Base-by-base conservation (phyloP, 768 basidiomycete genomes). In the Mycena venus region DNA sequence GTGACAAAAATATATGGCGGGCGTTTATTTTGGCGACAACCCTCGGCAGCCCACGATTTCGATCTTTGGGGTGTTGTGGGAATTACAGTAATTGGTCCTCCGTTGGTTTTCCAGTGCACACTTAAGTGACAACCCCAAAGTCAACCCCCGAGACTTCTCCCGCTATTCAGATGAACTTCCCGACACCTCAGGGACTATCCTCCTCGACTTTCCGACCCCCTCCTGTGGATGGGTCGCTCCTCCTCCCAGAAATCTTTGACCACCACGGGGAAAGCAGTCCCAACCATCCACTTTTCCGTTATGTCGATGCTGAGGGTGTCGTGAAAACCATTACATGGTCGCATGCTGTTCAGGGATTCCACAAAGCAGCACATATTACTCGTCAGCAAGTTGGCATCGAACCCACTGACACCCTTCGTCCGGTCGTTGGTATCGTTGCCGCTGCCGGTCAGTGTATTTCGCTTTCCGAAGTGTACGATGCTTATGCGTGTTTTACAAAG, bases 391-490 rank as follows among this genome's bases (percentile, higher is more conserved):
- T 72, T 19, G 63, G 15, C 8, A 2, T 23, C 10, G 64, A 11
- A 34, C 15, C 27, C n/a, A 11, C 31, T 3, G 32, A 23, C 5
- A 38, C 7, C 12, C 6, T 2, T 2, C 53, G 23, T 2, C 78
- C 79, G 0, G 72, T 83, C 1, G 62, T 84, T 12, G 83, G 73
- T 21, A 82, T 84, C 47, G 42, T 84, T 1, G 81, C 81, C 6
- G 47, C 65, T 17, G 38, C 77, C 47, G 83, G 83, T 80, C 15
- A 25, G 60, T 58, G 8, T 8, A n/a, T 40, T 19, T 34, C 9
- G 14, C 38, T 11, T 40, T 34, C 14, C 10, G 29, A 55, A 21
- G 25, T n/a, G 25, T 34, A 34, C 36, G 42, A 56, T 4, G 17
- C 23, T 21, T 12, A 29, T 9, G 15, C 36, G n/a, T n/a, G n/a